Evolutionary conservation across 441 rosid genomes (phyloP), one percentile per base, ranked within the genome.

Genomic region (Brassica balearica): DNA sequence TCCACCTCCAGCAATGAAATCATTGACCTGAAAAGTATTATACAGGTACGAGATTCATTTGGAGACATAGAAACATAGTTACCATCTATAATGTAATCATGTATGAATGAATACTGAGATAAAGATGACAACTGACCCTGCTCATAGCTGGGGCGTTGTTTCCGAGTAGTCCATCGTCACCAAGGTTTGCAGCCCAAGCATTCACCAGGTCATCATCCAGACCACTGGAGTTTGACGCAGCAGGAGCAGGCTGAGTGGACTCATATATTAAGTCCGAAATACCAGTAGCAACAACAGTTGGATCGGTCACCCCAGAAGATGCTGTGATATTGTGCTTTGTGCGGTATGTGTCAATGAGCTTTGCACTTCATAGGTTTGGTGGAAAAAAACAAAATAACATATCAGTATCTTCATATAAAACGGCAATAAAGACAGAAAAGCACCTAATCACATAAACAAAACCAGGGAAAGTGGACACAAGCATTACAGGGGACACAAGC

Each of bases 151-250:
- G 97, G 48, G 94, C 98, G 80, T 88, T 94, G 76, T 84, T 94
- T 51, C 89, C 96, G 84, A 88, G 81, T 82, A 94, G 87, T 79
- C 91, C 98, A 75, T 94, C 98, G 83, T 96, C 98, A 64, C 96
- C 99, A 73, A 96, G 98, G 82, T 90, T 96, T 80, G 97, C 93
- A 60, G 98, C 99, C 99, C 98, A 96, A 60, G 98, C 99, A 83
- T 96, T 94, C 68, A 96, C 99, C 38, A 96, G 88, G 84, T 96
- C 99, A 89, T 96, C 97, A 78, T 96, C 98, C 63, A 94, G 89
- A 11, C 86, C 81, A 81, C 91, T 93, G 69, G 95, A 79, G 81
- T 91, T 91, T 38, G 82, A 83, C 56, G 89, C 87, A 46, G 93
- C 89, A 27, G 91, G 94, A 77, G 91, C 90, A 73, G 98, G 89